Base-by-base conservation (phyloP, 768 basidiomycete genomes). In the Lactifluus volemus region DNA sequence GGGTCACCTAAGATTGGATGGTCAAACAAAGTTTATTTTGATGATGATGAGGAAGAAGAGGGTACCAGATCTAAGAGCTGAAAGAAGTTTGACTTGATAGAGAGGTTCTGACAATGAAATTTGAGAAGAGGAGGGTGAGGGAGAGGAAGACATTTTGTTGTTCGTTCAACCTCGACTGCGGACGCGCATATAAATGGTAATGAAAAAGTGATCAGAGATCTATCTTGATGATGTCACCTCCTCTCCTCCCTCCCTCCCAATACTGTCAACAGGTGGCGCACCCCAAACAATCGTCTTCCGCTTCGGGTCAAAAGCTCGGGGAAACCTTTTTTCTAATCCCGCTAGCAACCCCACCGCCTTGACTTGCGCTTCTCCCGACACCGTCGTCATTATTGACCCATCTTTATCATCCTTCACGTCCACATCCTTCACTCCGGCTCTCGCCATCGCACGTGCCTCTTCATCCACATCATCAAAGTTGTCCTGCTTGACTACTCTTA, bases 241-340 rank as follows among this genome's bases (percentile, higher is more conserved):
- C 12, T 77, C 73, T 25, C 25, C 25, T 25, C 25, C 25, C 39
- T 73, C 63, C 10, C 7, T 54, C 15, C 49, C 39, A 19, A 51
- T 45, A 4, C 21, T 76, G 64, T 89, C 86, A 55, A 89, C 76
- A 0, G 83, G 74, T 5, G 88, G 88, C 30, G 89, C 88, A 36
- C 84, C 85, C 84, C 83, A 58, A 19, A 58, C 49, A 5, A 42
- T 3, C 17, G 49, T 86, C 71, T 84, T 86, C 42, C 70, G 73
- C 63, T 75, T 70, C 10, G 86, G 85, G 67, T 89, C 85, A 45
- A 86, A 69, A 36, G 85, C 66, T 49, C 71, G 65, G n/a, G 49
- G 56, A 4, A 42, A 21, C 32, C 11, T 2, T 4, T 10, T n/a
- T 17, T 45, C 59, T 19, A 58, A 39, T 42, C 3, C n/a, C 36